phyloP scores from a whole-genome alignment of 1,139 yeast species.

The Hansenula sp. region DNA sequence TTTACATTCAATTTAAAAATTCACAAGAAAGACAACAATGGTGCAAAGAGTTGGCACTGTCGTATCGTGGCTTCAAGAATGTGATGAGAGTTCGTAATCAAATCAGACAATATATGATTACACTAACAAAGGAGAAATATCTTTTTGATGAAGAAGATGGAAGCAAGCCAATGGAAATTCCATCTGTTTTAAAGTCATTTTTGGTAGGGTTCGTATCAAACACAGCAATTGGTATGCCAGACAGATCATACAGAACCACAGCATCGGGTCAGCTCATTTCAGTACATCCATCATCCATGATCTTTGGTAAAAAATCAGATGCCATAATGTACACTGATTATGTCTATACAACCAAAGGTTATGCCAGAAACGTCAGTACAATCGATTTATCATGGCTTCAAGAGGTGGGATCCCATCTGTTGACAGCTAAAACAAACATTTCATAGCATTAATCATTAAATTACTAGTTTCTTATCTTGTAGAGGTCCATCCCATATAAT shows the following conservation, averaged over 20 bases:
- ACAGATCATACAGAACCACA: constrained; percentile 84
- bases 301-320: constrained; percentile 78
- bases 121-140: constrained; percentile 18
- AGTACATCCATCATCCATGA: constrained; percentile 86
- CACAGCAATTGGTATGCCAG: constrained; percentile 94
- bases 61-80: constrained; percentile 74
- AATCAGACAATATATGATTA: constrained; percentile 62
- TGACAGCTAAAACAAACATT: constrained; percentile 12
- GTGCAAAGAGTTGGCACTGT: constrained; percentile 78
- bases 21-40: constrained; percentile 61
- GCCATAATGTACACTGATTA: constrained; percentile 94
- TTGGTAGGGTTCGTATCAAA: constrained; percentile 77
- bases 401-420: constrained; percentile 38
- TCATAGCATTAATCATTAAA: background rate
- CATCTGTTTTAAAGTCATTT: constrained; percentile 68
- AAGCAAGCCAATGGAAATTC: constrained; percentile 42
- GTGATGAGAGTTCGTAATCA: constrained; percentile 75
- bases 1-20: constrained; percentile 46
- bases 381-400: constrained; percentile 84
- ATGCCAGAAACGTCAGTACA: constrained; percentile 85
- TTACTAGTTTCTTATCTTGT: too few species aligned
- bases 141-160: constrained; percentile 23
- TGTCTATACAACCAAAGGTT: constrained; percentile 89
- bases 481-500: too few species aligned
- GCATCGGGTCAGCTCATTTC: constrained; percentile 75